Evolutionary conservation across 2,329 filamentous ascomycete species (phyloP), one percentile per base, ranked within the genome.

Genomic region (Pseudogymnoascus pannorum): DNA sequence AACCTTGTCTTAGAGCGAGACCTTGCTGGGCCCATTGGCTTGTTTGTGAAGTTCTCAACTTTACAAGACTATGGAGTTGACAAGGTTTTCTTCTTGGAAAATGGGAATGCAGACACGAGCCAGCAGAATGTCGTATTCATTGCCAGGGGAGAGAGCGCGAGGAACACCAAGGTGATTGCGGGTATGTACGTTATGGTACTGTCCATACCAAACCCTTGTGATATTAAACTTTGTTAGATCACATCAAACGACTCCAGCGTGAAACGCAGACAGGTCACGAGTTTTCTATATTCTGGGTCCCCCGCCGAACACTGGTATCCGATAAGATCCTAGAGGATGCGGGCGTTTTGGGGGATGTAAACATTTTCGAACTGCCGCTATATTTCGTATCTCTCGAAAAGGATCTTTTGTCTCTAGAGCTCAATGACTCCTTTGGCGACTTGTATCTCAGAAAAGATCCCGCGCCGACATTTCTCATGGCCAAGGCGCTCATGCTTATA

Each of bases 41-140:
- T 93, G 63, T 88, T 99, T 67, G 91, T 96, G 77, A 97, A 97
- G 74, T 96, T 97, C 71, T 93, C 93, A 20, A 93, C 90, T 8
- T 82, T 97, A 14, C 91, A 97, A 72, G 94, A 99, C 71, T 97
- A 97, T 77, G 95, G 95, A 29, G 92, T 99, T 68, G 92, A 97
- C 75, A 96, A 96, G 75, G 91, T 97, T 67, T 99, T 97, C 79
- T 88, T 97, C 71, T 81, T 99, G 54, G 94, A 99, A 75, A 97
- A 97, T 76, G 85, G 88, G 71, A 97, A 99, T 76, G 87, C 92
- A 74, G 93, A 97, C 75, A 89, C 91, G 16, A 95, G 88, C 71
- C 94, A 97, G 77, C 87, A 90, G 71, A 99, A 97, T 80, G 86
- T 99, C 65, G 84, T 99, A 67, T 99, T 97, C 77, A 84, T 99